Percentiles rank a stretch among this genome's conserved stretches.
These are phyloP conservation scores for Aspergillus intermedius DNA, from an alignment of 2,329 filamentous ascomycete genomes.

Conservation along the genomic window DNA sequence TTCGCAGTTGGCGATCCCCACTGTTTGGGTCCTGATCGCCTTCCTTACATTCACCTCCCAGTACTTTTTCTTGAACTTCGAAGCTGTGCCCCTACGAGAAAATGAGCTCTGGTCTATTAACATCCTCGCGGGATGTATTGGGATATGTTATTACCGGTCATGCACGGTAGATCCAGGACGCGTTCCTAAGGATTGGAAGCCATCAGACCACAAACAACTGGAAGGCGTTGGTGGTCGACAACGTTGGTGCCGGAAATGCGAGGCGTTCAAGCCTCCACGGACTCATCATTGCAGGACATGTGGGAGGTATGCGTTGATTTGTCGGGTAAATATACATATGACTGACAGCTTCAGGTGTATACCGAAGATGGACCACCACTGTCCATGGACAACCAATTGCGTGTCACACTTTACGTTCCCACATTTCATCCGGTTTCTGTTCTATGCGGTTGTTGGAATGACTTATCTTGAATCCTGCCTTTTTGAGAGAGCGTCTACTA, in stretches of 20 bases:
- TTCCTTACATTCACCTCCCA: slow-evolving; percentile 57
- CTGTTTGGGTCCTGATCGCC: slow-evolving; percentile 48
- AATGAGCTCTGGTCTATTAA: slow-evolving; percentile 52
- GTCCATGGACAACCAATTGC: slow-evolving; percentile 61
- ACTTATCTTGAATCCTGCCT: slow-evolving; percentile 51
- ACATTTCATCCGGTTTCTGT: slow-evolving; percentile 59
- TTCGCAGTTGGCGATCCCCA: slow-evolving; percentile 46
- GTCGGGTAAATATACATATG: background rate
- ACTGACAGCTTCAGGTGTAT: slow-evolving; percentile 44
- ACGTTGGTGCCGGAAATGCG: slow-evolving; percentile 57
- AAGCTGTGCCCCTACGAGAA: slow-evolving; percentile 46
- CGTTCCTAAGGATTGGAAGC: slow-evolving; percentile 42
- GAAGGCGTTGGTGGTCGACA: slow-evolving; percentile 24
- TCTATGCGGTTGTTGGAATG: slow-evolving; percentile 55
- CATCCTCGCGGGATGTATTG: slow-evolving; percentile 46
- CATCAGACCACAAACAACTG: slow-evolving; percentile 11
- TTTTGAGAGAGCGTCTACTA: slow-evolving; percentile 43
- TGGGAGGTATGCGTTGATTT: slow-evolving; percentile 41
- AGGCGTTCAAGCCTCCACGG: slow-evolving; percentile 55
- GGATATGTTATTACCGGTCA: slow-evolving; percentile 54
- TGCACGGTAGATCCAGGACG: slow-evolving; percentile 54
- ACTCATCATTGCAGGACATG: slow-evolving; percentile 62
- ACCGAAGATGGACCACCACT: slow-evolving; percentile 62
- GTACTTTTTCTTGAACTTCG: slow-evolving; percentile 49
- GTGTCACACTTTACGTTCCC: slow-evolving; percentile 60